These are phyloP conservation scores for Medicago arabica DNA, from an alignment of 306 rosid species.

Conservation along the genomic window DNA sequence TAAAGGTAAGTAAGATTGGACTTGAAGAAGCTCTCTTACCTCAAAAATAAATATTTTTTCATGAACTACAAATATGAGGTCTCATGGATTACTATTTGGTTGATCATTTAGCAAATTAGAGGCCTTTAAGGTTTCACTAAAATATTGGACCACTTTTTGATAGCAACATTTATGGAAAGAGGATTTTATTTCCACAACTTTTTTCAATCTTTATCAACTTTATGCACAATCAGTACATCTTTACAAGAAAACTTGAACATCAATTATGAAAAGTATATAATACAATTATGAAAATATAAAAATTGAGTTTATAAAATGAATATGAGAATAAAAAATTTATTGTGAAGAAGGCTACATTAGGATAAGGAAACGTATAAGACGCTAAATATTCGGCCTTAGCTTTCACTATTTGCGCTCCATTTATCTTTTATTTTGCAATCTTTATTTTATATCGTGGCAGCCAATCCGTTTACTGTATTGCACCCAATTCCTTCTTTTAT, in stretches of 20 bases:
- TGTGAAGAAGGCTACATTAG: background rate
- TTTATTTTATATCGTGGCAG: no score
- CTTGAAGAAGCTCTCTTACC: constrained; percentile 5
- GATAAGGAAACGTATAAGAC: background rate
- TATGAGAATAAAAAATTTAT: background rate
- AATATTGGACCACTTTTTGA: no score
- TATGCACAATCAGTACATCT: background rate
- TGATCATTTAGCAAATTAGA: background rate
- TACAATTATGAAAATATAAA: no score
- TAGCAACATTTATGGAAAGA: background rate
- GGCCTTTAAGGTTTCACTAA: no score
- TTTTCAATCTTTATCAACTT: background rate
- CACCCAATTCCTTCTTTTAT: no score
- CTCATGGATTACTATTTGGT: background rate
- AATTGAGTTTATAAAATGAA: background rate
- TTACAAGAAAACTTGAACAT: background rate
- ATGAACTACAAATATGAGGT: no score
- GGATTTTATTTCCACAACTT: background rate
- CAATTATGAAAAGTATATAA: background rate
- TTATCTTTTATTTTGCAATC: no score
- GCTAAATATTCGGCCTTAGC: no score
- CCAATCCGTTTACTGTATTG: no score
- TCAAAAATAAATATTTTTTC: background rate
- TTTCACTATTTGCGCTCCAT: no score
- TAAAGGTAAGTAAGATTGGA: background rate